Base-by-base conservation (phyloP, 768 basidiomycete genomes). In the Russula abietina region DNA sequence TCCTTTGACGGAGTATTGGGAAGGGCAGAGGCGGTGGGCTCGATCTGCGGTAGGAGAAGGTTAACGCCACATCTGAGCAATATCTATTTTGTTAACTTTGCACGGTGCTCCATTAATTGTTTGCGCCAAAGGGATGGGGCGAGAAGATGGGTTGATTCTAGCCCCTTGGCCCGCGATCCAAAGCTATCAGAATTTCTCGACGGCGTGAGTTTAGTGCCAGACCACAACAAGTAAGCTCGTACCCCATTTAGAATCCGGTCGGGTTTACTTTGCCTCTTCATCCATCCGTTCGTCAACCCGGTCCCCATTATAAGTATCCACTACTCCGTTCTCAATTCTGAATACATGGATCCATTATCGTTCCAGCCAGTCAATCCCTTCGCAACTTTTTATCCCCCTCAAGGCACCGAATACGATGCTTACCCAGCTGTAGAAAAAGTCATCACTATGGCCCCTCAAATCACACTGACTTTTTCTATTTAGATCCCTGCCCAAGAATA, bases 231-330 rank as follows among this genome's bases (percentile, higher is more conserved):
- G 63, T 56, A 64, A 64, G 32, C 39, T 45, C n/a, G 7, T 43
- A 16, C 26, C n/a, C 48, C 6, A 49, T 64, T 64, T 52, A 45
- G 57, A 30, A 52, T 52, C 48, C 22, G 50, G 26, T 57, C 62
- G 57, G 62, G 52, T 59, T 54, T 53, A 54, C 41, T 54, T 46
- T 45, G n/a, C 5, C 14, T 46, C 16, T 62, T 46, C 51, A 32
- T 55, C 38, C 38, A 59, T 41, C 62, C 62, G 62, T 59, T 55
- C 57, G 55, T 63, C 62, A 53, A 48, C 30, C 62, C 57, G 62
- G 62, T 59, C 62, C 43, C 60, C 57, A 59, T 54, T 63, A 63
- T 63, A 63, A 63, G 62, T 63, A 63, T 63, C 62, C 57, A 26
- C 36, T 10, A 8, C 62, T 48, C 62, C 57, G 16, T 63, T 59